Evolutionary conservation across 768 basidiomycete species (phyloP).

Genomic region (Tubosaeta brunneosetosa): DNA sequence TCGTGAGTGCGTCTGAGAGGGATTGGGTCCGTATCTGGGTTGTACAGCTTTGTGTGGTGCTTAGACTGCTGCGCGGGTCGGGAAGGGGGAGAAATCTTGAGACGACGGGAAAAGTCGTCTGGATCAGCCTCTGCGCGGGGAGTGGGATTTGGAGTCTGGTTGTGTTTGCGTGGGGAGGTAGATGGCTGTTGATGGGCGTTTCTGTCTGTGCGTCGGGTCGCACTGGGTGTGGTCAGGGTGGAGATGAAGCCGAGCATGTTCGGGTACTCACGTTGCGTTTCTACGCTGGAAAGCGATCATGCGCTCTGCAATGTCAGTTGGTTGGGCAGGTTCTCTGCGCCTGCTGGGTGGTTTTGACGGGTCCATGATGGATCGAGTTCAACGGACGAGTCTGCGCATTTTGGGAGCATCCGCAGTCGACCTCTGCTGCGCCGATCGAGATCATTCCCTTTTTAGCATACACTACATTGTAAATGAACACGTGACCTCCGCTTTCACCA

Average conservation of each 20-base stretch:
- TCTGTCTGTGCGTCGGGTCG: conserved; percentile 43
- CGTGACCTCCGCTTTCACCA: conserved; percentile 21
- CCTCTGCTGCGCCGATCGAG: conserved; percentile 31
- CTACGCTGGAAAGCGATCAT: conserved; percentile 65
- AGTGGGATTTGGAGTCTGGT: conserved; percentile 19
- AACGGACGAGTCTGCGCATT: conserved; percentile 16
- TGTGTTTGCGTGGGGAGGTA: conserved; percentile 14
- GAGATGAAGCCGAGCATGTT: neutral
- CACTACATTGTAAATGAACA: conserved; percentile 14
- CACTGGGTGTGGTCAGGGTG: conserved; percentile 29
- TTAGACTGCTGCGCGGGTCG: conserved; percentile 35
- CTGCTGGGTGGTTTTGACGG: conserved; percentile 12
- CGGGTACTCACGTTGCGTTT: conserved; percentile 48
- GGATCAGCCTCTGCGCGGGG: conserved; percentile 51
- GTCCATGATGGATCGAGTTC: conserved; percentile 26
- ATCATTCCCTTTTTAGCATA: conserved; percentile 23
- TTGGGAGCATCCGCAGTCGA: conserved; percentile 29
- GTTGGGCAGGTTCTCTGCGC: conserved; percentile 37
- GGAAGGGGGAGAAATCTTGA: conserved; percentile 59
- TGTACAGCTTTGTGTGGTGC: conserved; percentile 53
- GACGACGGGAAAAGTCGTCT: conserved; percentile 67
- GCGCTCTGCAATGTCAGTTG: conserved; percentile 54
- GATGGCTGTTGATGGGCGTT: neutral
- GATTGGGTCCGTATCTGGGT: conserved; percentile 67
- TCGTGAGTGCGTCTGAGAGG: conserved; percentile 60